These are phyloP conservation scores for Alternaria rosae DNA, from an alignment of 2,329 filamentous ascomycete genomes.

Conservation along the genomic window DNA sequence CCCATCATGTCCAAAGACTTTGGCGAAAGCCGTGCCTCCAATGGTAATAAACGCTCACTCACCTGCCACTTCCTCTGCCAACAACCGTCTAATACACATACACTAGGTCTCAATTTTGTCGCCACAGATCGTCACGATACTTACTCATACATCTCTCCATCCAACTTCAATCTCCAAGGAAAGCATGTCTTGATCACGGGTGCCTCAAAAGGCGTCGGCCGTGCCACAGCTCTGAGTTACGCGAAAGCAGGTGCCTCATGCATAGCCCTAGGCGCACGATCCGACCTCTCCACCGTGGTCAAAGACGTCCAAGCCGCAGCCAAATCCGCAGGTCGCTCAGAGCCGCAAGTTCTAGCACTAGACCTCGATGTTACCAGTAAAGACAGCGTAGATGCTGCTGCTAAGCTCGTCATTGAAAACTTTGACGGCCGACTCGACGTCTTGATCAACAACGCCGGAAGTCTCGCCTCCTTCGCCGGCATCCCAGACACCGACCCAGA, in stretches of 20 bases:
- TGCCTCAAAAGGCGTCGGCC: slow-evolving; percentile 63
- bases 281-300: slow-evolving; percentile 45
- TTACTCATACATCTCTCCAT: slow-evolving; percentile 59
- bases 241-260: slow-evolving; percentile 62
- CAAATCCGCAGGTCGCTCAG: slow-evolving; percentile 43
- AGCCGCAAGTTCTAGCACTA: slow-evolving; percentile 50
- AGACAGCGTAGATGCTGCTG: slow-evolving; percentile 49
- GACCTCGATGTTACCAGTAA: slow-evolving; percentile 54
- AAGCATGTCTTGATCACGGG: slow-evolving; percentile 62
- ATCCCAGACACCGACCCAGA: slow-evolving; percentile 49
- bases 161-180: slow-evolving; percentile 45
- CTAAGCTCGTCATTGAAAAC: slow-evolving; percentile 35
- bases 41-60: neutral
- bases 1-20: neutral
- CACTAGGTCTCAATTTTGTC: slow-evolving; percentile 16
- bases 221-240: slow-evolving; percentile 61
- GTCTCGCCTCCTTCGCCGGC: slow-evolving; percentile 36
- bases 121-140: slow-evolving; percentile 55
- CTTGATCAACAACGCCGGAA: slow-evolving; percentile 59
- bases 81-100: neutral
- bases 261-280: slow-evolving; percentile 64
- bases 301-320: slow-evolving; percentile 49
- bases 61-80: no score
- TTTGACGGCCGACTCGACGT: slow-evolving; percentile 50
- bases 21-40: neutral